Percentiles rank a stretch among this genome's conserved stretches.
phyloP scores from a whole-genome alignment of 352 stramenopile genomes.

The Phytophthora crassamura region DNA sequence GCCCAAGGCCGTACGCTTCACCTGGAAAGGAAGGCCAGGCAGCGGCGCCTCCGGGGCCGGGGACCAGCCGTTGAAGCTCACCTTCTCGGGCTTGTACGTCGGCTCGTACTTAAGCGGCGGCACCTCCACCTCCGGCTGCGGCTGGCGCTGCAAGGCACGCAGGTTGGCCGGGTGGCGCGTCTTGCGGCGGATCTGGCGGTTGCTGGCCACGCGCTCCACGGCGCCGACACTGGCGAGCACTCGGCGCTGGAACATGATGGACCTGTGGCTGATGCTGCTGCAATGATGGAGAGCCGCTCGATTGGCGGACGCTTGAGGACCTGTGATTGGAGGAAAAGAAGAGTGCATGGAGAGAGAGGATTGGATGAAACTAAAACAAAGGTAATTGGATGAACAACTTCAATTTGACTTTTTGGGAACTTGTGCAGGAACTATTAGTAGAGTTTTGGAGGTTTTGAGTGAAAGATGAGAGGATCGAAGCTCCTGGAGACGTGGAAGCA shows the following conservation, averaged over 20 bases:
- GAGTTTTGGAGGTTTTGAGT: too few species aligned
- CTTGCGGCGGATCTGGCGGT: conserved; percentile 88
- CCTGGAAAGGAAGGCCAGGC: conserved; percentile 68
- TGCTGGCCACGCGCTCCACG: conserved; percentile 78
- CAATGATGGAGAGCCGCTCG: conserved; percentile 31
- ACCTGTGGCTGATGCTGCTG: conserved; percentile 7
- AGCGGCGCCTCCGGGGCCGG: conserved; percentile 72
- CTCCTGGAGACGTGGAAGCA: conserved; percentile 2
- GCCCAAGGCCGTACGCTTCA: conserved; percentile 84
- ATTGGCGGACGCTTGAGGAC: conserved; percentile 22
- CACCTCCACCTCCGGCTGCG: conserved; percentile 56
- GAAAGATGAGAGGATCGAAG: too few species aligned
- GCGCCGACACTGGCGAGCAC: conserved; percentile 55
- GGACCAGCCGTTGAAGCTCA: conserved; percentile 91
- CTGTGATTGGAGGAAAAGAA: conserved; percentile 6
- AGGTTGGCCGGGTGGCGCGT: conserved; percentile 77
- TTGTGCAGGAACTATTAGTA: too few species aligned
- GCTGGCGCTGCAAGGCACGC: conserved; percentile 70
- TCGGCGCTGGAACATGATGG: conserved; percentile 68
- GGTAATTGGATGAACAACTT: conserved; percentile 3
- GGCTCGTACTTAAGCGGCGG: conserved; percentile 85
- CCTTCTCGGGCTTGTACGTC: conserved; percentile 79
- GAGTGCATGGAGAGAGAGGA: not conserved
- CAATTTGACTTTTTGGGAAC: too few species aligned
- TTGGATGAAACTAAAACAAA: conserved; percentile 20